Conservation (phyloP, 441 rosid species). For the Manihot esculenta region DNA sequence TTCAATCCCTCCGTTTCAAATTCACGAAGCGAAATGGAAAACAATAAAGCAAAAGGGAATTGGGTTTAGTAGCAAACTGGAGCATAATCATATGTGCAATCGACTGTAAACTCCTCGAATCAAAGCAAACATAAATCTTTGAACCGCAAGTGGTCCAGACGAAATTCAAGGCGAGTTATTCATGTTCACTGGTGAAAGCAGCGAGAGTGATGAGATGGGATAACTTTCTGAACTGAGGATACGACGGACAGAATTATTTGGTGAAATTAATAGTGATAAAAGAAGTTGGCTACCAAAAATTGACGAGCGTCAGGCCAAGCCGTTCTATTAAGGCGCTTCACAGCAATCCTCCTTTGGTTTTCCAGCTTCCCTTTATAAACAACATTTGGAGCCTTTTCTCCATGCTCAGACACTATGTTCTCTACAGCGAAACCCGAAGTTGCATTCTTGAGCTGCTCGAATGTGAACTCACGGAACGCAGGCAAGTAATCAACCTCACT, state of each 20-base stretch:
- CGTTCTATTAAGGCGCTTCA: conserved; percentile 43
- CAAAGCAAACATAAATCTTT: not conserved
- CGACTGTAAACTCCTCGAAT: not conserved
- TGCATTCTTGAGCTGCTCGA: conserved; percentile 64
- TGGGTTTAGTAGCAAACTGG: not conserved
- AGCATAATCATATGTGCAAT: conserved; percentile 6
- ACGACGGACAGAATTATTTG: not conserved
- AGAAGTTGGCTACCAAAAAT: conserved; percentile 35
- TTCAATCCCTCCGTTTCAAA: not conserved
- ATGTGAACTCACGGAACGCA: conserved; percentile 67
- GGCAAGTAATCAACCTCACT: conserved; percentile 53
- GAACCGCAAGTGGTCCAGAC: not conserved
- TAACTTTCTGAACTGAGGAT: not conserved
- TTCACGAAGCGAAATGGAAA: not conserved
- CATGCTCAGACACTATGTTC: conserved; percentile 51
- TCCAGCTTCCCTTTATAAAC: conserved; percentile 50
- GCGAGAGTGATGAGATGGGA: not conserved
- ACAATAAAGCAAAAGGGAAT: not conserved
- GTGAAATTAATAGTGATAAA: conserved; percentile 13
- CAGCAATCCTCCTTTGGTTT: conserved; percentile 38
- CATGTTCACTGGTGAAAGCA: not conserved
- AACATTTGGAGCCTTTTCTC: conserved; percentile 55
- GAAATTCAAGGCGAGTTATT: not conserved
- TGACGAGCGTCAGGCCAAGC: conserved; percentile 60
- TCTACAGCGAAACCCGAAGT: conserved; percentile 47